Percentiles rank a stretch among this genome's conserved stretches.
phyloP scores from a whole-genome alignment of 805 yeast genomes.

The Lachancea lanzarotensis region DNA sequence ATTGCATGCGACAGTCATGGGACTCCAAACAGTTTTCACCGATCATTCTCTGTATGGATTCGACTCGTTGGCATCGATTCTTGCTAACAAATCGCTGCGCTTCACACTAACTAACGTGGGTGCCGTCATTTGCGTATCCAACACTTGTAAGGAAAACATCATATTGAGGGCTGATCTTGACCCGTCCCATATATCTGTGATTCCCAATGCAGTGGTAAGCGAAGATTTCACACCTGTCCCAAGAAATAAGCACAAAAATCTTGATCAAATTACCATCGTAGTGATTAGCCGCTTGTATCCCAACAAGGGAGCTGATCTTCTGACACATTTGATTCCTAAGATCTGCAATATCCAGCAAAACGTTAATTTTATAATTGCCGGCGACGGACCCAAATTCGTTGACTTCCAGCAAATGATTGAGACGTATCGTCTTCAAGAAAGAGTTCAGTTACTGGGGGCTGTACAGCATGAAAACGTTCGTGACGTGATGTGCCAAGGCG shows the following conservation, averaged over 20 bases:
- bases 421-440: conserved; percentile 71
- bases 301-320: conserved; percentile 91
- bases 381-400: conserved; percentile 93
- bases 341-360: conserved; percentile 58
- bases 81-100: conserved; percentile 80
- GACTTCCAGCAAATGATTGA: conserved; percentile 96
- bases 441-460: conserved; percentile 80
- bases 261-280: conserved; percentile 64
- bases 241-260: conserved; percentile 7
- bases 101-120: conserved; percentile 83
- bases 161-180: conserved; percentile 79
- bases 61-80: conserved; percentile 72
- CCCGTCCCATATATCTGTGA: conserved; percentile 75
- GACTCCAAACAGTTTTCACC: conserved; percentile 82
- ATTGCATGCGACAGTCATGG: conserved; percentile 90
- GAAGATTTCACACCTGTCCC: conserved; percentile 61
- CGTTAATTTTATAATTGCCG: conserved; percentile 82
- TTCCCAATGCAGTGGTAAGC: conserved; percentile 92
- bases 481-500: conserved; percentile 88
- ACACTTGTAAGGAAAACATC: conserved; percentile 93
- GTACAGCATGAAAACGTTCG: conserved; percentile 90
- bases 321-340: conserved; percentile 77
- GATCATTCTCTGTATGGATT: conserved; percentile 96
- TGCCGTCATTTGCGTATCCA: conserved; percentile 92
- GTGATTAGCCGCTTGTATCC: conserved; percentile 87